Conservation (phyloP, 2,329 filamentous ascomycete species). For the Exophiala aquamarina region DNA sequence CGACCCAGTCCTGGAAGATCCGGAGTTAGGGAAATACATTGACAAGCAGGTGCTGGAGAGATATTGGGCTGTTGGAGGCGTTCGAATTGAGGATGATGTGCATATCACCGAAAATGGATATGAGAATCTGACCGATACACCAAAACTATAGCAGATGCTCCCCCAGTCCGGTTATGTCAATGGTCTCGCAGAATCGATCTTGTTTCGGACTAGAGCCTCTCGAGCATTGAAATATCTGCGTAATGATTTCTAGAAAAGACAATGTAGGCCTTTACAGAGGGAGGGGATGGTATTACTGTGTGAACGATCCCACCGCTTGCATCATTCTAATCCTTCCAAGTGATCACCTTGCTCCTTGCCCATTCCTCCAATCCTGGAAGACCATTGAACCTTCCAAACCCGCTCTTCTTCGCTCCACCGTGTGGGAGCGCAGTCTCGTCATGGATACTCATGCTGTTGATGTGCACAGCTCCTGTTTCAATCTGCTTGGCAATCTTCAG, state of each 20-base stretch:
- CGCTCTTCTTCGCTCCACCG: conserved; percentile 66
- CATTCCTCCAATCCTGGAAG: conserved; percentile 59
- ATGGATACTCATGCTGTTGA: conserved; percentile 49
- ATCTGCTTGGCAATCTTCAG: conserved; percentile 62
- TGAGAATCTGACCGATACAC: conserved; percentile 80
- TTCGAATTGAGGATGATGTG: conserved; percentile 90
- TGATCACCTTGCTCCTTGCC: conserved; percentile 64
- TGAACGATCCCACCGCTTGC: background rate
- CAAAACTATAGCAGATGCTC: conserved; percentile 71
- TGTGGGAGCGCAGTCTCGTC: conserved; percentile 65
- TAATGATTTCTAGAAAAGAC: no score
- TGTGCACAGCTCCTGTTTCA: conserved; percentile 52
- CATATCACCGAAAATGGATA: conserved; percentile 74
- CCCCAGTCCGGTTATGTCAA: conserved; percentile 23
- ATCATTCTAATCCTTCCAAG: conserved; percentile 47
- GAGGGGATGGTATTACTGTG: background rate
- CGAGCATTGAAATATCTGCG: background rate
- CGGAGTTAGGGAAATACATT: conserved; percentile 73
- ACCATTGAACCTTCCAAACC: conserved; percentile 63
- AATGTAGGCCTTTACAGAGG: background rate
- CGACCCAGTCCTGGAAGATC: conserved; percentile 72
- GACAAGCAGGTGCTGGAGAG: conserved; percentile 69
- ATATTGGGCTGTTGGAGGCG: conserved; percentile 88
- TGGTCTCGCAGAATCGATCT: no score
- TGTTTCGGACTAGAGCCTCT: background rate